Percentiles rank a stretch among this genome's conserved stretches.
phyloP scores from a whole-genome alignment of 169 alveolate species.

The Cryptosporidium felis region DNA sequence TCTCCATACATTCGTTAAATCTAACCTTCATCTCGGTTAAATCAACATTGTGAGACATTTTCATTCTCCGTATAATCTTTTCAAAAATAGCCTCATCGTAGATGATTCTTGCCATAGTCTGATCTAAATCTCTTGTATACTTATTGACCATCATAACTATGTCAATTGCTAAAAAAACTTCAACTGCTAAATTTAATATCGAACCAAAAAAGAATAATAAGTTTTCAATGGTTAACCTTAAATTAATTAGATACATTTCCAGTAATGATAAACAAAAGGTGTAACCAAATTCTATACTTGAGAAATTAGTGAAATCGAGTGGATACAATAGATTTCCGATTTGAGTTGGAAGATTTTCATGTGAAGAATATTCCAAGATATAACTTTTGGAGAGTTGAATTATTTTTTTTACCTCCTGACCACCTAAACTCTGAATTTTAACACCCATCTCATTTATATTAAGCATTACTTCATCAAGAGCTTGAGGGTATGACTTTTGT shows the following conservation, averaged over 20 bases:
- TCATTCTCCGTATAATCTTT: not conserved
- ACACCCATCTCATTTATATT: no score
- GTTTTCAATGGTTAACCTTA: not conserved
- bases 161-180: not conserved
- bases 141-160: not conserved
- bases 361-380: no score
- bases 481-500: no score
- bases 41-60: not conserved
- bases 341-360: no score
- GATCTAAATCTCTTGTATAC: not conserved
- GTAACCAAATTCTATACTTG: no score
- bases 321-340: no score
- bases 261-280: not conserved
- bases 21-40: not conserved
- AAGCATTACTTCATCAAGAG: no score
- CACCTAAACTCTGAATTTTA: no score
- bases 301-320: no score
- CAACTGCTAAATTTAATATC: not conserved
- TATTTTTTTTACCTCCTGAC: no score
- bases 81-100: not conserved
- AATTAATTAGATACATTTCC: not conserved
- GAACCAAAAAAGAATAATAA: not conserved
- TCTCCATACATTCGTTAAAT: not conserved
- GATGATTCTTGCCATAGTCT: not conserved
- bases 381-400: no score